A percentile compares a stretch with the other conserved stretches of the same genome.
Conservation (phyloP, 768 basidiomycete species). For the Leucosporidium creatinivorum region DNA sequence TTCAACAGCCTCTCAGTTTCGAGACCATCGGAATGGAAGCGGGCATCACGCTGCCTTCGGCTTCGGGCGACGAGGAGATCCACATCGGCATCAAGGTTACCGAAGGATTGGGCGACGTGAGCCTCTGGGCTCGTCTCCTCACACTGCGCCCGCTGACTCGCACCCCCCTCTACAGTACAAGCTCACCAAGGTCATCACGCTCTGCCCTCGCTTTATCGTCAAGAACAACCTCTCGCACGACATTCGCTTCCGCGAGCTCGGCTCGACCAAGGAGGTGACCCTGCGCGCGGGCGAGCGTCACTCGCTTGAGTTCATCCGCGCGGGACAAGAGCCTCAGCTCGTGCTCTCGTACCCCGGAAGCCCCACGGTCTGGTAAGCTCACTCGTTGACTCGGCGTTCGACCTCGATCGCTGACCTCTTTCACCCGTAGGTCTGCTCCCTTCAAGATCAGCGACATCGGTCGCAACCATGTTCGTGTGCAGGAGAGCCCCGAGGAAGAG, state of each 20-base stretch:
- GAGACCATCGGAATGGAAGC: constrained; percentile 90
- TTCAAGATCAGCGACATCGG: constrained; percentile 91
- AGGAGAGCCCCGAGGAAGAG: constrained; percentile 40
- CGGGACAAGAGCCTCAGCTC: constrained; percentile 63
- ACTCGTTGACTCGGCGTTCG: not conserved
- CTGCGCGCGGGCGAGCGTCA: constrained; percentile 62
- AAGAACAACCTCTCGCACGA: constrained; percentile 66
- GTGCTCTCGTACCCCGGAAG: constrained; percentile 80
- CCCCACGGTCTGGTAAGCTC: constrained; percentile 66
- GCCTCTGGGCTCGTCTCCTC: not conserved
- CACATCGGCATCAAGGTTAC: constrained; percentile 85
- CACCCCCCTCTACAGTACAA: constrained; percentile 57
- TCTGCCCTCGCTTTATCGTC: constrained; percentile 82
- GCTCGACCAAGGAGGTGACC: constrained; percentile 58
- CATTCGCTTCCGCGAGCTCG: constrained; percentile 79
- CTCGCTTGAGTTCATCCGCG: constrained; percentile 60
- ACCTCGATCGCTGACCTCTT: too few species aligned
- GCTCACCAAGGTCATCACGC: constrained; percentile 82
- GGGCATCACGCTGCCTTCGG: constrained; percentile 63
- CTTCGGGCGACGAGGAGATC: constrained; percentile 53
- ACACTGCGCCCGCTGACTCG: not conserved
- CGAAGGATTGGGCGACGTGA: constrained; percentile 78
- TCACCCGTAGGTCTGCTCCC: constrained; percentile 67
- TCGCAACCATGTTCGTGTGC: constrained; percentile 63
- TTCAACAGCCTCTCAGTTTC: constrained; percentile 63